A percentile compares a stretch with the other conserved stretches of the same genome.
These are phyloP conservation scores for Stagonosporopsis chrysanthemi DNA, from an alignment of 2,329 filamentous ascomycete species.

Conservation along the genomic window DNA sequence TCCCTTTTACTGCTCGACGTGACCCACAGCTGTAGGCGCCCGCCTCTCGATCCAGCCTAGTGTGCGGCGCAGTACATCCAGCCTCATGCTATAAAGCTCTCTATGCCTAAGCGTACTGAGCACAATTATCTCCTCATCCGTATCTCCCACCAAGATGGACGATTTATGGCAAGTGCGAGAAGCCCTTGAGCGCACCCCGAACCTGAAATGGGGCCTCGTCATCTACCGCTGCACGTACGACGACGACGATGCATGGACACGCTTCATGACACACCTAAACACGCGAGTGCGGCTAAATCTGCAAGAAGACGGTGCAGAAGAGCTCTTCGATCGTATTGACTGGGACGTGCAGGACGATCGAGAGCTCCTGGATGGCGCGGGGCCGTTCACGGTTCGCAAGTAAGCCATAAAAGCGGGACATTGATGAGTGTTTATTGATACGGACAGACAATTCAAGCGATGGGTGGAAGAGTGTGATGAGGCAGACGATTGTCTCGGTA, in stretches of 20 bases:
- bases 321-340: constrained; percentile 20
- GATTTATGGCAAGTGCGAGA: not conserved
- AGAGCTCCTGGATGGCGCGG: constrained; percentile 6
- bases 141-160: not conserved
- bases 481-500: constrained; percentile 8
- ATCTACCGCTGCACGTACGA: constrained; percentile 26
- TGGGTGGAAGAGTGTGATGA: constrained; percentile 13
- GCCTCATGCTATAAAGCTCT: too few species aligned
- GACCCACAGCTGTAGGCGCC: too few species aligned
- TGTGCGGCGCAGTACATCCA: too few species aligned
- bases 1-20: too few species aligned
- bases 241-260: constrained; percentile 10
- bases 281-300: constrained; percentile 15
- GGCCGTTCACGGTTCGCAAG: not conserved
- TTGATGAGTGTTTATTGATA: not conserved
- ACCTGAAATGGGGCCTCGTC: constrained; percentile 23
- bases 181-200: not conserved
- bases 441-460: constrained; percentile 2
- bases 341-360: constrained; percentile 22
- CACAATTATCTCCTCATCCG: too few species aligned
- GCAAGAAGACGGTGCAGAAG: not conserved
- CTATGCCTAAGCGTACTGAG: too few species aligned
- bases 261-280: constrained; percentile 20
- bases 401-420: not conserved
- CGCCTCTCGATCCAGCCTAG: too few species aligned